Percentiles rank a stretch among this genome's conserved stretches.
Conservation (phyloP, 2,329 filamentous ascomycete genomes). For the Penicillium sp. region DNA sequence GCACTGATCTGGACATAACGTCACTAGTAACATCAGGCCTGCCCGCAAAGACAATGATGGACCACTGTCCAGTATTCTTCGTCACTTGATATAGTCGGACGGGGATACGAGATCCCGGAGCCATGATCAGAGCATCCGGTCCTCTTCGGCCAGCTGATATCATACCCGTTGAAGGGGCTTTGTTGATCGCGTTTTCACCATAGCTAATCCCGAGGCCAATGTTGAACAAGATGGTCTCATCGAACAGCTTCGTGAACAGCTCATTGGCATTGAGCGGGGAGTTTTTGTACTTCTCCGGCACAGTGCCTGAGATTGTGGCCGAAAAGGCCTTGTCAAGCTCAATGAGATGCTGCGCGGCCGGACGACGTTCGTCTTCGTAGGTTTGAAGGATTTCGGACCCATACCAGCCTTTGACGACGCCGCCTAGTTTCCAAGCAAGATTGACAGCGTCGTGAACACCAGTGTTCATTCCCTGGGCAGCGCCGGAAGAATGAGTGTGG, state of each 20-base stretch:
- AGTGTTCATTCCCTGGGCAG: slow-evolving; percentile 62
- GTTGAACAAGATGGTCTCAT: slow-evolving; percentile 35
- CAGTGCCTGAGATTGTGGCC: slow-evolving; percentile 24
- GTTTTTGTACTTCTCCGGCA: slow-evolving; percentile 18
- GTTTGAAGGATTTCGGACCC: slow-evolving; percentile 33
- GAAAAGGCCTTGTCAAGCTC: slow-evolving; percentile 40
- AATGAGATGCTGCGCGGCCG: slow-evolving; percentile 40
- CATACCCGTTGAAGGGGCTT: not conserved
- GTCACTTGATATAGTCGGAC: not conserved
- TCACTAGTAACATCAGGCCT: not conserved
- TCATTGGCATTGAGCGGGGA: slow-evolving; percentile 29
- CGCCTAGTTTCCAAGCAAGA: slow-evolving; percentile 60
- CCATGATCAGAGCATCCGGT: not conserved
- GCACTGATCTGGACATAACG: not conserved
- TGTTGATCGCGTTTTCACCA: slow-evolving; percentile 25
- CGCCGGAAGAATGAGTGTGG: slow-evolving; percentile 59
- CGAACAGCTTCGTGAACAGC: slow-evolving; percentile 32
- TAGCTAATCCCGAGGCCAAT: slow-evolving; percentile 37
- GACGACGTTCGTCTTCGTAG: slow-evolving; percentile 40
- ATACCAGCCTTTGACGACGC: slow-evolving; percentile 42
- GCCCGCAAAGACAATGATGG: not conserved
- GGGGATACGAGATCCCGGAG: not conserved
- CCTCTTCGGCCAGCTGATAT: not conserved
- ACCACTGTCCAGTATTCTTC: not conserved
- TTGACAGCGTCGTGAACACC: slow-evolving; percentile 60